Conservation (phyloP, 208 protist species). For the Lotmaria passim region DNA sequence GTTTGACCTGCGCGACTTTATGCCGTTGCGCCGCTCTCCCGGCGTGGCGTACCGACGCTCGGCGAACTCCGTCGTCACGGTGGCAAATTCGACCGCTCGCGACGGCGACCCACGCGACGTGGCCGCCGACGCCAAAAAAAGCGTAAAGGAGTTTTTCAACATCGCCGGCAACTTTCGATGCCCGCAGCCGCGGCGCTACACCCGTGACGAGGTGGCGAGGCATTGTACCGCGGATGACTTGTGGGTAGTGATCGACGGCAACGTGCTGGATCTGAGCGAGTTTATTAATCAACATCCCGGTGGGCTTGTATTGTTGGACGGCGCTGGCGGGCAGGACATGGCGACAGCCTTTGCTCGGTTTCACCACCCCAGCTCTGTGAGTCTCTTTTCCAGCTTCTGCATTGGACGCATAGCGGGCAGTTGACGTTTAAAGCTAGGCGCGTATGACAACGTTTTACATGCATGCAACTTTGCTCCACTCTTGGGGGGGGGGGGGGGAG, state of each 20-base stretch:
- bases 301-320: constrained; percentile 59
- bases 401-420: constrained; percentile 46
- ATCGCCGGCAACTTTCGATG: constrained; percentile 47
- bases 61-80: not conserved
- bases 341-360: constrained; percentile 59
- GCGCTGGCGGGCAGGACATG: constrained; percentile 64
- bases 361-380: constrained; percentile 52
- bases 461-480: not conserved
- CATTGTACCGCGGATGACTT: constrained; percentile 55
- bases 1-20: constrained; percentile 9
- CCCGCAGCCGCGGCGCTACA: constrained; percentile 49
- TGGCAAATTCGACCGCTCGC: not conserved
- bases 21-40: not conserved
- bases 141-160: constrained; percentile 44
- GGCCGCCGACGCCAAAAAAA: constrained; percentile 14
- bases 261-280: constrained; percentile 73
- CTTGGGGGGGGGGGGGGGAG: too few species aligned
- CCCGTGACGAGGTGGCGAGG: constrained; percentile 49
- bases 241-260: constrained; percentile 77
- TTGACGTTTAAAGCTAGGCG: too few species aligned
- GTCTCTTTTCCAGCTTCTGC: constrained; percentile 62
- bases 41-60: not conserved
- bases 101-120: not conserved
- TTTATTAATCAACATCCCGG: constrained; percentile 73
- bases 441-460: too few species aligned